Percentiles rank a stretch among this genome's conserved stretches.
Conservation (phyloP, 305 asterid species). For the Ilex paraguariensis region DNA sequence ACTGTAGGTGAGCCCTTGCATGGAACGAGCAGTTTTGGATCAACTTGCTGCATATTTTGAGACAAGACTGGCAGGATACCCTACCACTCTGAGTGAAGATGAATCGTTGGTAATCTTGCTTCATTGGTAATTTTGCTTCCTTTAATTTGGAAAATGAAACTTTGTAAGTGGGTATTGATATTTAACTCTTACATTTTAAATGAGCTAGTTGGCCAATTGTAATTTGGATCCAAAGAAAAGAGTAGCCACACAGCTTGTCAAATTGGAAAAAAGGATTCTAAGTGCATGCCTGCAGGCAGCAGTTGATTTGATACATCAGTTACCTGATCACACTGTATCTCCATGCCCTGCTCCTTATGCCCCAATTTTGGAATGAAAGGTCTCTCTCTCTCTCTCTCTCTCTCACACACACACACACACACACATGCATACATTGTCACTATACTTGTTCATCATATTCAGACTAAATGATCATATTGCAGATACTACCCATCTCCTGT, state of each 20-base stretch:
- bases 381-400: constrained; percentile 26
- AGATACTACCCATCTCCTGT: no score
- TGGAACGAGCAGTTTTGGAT: constrained; percentile 92
- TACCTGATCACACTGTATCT: constrained; percentile 78
- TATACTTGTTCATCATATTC: no score
- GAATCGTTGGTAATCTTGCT: constrained; percentile 63
- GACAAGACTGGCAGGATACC: constrained; percentile 68
- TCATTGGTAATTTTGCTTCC: constrained; percentile 47
- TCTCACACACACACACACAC: no score
- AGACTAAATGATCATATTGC: no score
- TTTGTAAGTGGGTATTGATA: not conserved
- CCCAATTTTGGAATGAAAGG: constrained; percentile 62
- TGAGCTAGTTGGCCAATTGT: constrained; percentile 56
- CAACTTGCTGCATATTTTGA: constrained; percentile 78
- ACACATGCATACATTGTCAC: no score
- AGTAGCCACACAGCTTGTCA: constrained; percentile 90
- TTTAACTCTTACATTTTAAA: constrained; percentile 19
- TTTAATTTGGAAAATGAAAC: constrained; percentile 5
- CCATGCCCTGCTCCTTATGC: constrained; percentile 95
- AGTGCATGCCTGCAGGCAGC: constrained; percentile 72
- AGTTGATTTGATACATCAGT: constrained; percentile 63
- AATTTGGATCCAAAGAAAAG: constrained; percentile 68
- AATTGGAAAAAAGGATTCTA: constrained; percentile 76
- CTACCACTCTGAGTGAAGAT: constrained; percentile 76
- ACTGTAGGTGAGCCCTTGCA: constrained; percentile 79